phyloP scores from a whole-genome alignment of 1,284 basidiomycete genomes.

The Peniophora sp. region DNA sequence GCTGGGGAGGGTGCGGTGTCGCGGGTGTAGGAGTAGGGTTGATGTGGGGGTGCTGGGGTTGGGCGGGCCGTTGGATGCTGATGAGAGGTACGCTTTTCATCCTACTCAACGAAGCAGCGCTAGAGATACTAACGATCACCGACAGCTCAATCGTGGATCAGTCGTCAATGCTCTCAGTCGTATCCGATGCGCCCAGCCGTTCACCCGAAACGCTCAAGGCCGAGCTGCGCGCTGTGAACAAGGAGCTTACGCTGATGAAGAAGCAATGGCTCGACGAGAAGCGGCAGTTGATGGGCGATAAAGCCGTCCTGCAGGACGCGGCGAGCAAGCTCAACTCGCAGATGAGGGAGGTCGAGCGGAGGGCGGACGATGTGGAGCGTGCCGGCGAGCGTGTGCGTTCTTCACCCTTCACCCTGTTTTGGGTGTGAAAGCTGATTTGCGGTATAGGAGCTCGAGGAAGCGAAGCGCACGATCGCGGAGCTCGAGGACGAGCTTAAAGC shows the following conservation, averaged over 20 bases:
- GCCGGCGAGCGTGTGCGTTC: conserved; percentile 36
- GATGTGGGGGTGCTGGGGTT: conserved; percentile 38
- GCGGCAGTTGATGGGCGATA: conserved; percentile 54
- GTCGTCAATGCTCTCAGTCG: conserved; percentile 37
- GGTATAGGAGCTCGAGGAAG: conserved; percentile 70
- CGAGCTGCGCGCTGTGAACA: conserved; percentile 51
- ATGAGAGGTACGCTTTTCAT: conserved; percentile 48
- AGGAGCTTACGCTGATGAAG: conserved; percentile 55
- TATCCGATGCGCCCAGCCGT: conserved; percentile 56
- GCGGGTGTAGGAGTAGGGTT: conserved; percentile 57
- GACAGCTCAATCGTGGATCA: conserved; percentile 46
- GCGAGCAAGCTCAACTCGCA: conserved; percentile 56
- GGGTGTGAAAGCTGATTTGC: conserved; percentile 5
- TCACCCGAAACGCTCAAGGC: conserved; percentile 52
- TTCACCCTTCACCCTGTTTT: conserved; percentile 29
- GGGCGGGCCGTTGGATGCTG: conserved; percentile 28
- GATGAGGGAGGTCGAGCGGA: conserved; percentile 46
- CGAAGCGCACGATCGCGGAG: conserved; percentile 53
- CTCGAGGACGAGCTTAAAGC: conserved; percentile 60
- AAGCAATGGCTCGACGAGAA: conserved; percentile 62
- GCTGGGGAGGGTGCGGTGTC: conserved; percentile 51
- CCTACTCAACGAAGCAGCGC: neutral
- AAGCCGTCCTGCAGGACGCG: conserved; percentile 59
- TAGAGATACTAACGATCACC: conserved; percentile 4
- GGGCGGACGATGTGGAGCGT: conserved; percentile 42